Conservation (phyloP, 768 basidiomycete species). For the Porpolomopsis calyptriformis region DNA sequence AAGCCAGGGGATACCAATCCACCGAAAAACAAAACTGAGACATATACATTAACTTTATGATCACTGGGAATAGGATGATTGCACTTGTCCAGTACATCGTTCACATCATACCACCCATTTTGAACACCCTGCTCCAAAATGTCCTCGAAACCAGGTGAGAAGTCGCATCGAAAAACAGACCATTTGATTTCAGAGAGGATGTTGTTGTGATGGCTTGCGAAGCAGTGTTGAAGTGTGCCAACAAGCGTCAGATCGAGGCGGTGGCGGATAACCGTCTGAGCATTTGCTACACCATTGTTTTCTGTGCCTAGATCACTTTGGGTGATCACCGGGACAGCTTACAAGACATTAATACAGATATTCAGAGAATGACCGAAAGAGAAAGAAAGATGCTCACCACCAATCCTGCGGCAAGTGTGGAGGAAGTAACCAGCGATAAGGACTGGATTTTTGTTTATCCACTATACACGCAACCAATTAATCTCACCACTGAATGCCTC, state of each 20-base stretch:
- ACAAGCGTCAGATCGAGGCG: conserved; percentile 19
- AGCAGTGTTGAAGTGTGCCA: conserved; percentile 25
- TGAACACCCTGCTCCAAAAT: conserved; percentile 22
- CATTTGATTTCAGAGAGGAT: conserved; percentile 30
- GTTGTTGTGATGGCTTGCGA: conserved; percentile 21
- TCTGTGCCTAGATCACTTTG: conserved; percentile 35
- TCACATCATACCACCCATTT: conserved; percentile 20
- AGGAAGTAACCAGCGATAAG: conserved; percentile 11
- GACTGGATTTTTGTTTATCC: conserved; percentile 20
- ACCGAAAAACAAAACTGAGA: conserved; percentile 30
- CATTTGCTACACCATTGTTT: conserved; percentile 35
- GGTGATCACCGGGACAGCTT: conserved; percentile 28
- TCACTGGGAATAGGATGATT: neutral
- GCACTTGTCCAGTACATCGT: conserved; percentile 17
- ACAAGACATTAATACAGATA: neutral
- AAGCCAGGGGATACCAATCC: conserved; percentile 31
- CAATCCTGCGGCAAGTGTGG: conserved; percentile 10
- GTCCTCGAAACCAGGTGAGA: conserved; percentile 26
- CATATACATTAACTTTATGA: neutral
- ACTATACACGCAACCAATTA: conserved; percentile 25
- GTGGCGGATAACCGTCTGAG: conserved; percentile 29
- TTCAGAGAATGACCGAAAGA: too few relatives aligned
- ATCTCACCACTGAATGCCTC: conserved; percentile 21
- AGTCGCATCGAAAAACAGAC: conserved; percentile 21
- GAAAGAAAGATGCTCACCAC: conserved; percentile 11